These are phyloP conservation scores for Aspergillus wentii DNA, from an alignment of 495 filamentous ascomycete species.

Conservation along the genomic window DNA sequence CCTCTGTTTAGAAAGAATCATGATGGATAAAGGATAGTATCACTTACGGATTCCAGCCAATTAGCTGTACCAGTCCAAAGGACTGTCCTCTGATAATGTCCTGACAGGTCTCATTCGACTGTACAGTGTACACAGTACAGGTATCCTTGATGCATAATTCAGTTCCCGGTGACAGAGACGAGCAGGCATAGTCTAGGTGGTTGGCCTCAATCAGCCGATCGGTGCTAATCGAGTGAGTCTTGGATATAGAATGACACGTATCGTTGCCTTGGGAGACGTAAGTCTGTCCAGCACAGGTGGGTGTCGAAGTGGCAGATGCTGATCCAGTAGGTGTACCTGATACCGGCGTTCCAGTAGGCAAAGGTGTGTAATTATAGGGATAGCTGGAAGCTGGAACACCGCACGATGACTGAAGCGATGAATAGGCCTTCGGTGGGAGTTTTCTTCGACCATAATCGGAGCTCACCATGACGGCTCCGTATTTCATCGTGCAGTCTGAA, in stretches of 20 bases:
- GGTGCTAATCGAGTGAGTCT: neutral
- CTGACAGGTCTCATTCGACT: neutral
- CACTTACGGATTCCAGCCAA: constrained; percentile 5
- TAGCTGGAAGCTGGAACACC: constrained; percentile 1
- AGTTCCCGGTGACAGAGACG: neutral
- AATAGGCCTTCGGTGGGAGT: neutral
- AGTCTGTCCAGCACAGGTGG: neutral
- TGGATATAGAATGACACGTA: neutral
- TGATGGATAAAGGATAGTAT: too few species aligned
- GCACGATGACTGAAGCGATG: constrained; percentile 1
- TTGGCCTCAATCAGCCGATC: neutral
- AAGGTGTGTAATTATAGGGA: neutral
- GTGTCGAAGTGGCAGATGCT: neutral
- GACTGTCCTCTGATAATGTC: neutral
- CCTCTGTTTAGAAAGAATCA: too few species aligned
- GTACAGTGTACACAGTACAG: neutral
- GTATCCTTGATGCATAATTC: neutral
- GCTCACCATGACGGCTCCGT: neutral
- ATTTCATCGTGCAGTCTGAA: constrained; percentile 1
- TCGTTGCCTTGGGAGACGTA: neutral
- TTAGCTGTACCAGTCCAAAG: neutral
- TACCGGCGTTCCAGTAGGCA: neutral
- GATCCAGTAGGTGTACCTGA: neutral
- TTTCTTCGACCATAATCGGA: neutral
- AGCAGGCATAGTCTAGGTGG: constrained; percentile 1